Conservation (phyloP, 306 rosid genomes). For the Casuarina glauca region DNA sequence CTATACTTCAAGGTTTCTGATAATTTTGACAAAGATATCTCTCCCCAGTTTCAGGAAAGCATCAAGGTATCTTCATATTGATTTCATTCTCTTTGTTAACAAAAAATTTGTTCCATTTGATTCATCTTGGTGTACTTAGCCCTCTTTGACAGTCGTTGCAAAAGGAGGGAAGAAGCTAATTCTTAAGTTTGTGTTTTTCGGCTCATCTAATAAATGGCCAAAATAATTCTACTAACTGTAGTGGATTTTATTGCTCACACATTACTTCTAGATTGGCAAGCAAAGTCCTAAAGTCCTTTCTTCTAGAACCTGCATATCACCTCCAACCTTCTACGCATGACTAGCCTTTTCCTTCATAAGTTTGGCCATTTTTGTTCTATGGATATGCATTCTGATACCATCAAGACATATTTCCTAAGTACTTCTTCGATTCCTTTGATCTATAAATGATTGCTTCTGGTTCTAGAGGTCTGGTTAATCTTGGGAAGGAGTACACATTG, state of each 20-base stretch:
- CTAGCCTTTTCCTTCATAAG: not conserved
- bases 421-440: not conserved
- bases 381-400: not conserved
- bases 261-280: not conserved
- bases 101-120: not conserved
- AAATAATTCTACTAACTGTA: not conserved
- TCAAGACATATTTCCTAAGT: not conserved
- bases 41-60: constrained; percentile 77
- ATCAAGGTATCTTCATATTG: constrained; percentile 52
- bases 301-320: not conserved
- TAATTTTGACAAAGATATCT: constrained; percentile 57
- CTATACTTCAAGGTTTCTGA: constrained; percentile 74
- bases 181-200: not conserved
- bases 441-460: not conserved
- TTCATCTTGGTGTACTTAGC: constrained; percentile 1
- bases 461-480: not conserved
- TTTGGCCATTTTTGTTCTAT: not conserved
- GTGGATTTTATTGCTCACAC: not conserved
- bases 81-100: not conserved
- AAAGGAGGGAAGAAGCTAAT: not conserved
- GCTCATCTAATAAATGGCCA: not conserved
- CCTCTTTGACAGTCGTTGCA: not conserved
- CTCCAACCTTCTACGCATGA: not conserved
- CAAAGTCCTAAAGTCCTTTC: not conserved
- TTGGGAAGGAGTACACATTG: too few relatives aligned